These are phyloP conservation scores for Canna indica DNA, from an alignment of 176 grass and related monocot genomes.

Conservation along the genomic window DNA sequence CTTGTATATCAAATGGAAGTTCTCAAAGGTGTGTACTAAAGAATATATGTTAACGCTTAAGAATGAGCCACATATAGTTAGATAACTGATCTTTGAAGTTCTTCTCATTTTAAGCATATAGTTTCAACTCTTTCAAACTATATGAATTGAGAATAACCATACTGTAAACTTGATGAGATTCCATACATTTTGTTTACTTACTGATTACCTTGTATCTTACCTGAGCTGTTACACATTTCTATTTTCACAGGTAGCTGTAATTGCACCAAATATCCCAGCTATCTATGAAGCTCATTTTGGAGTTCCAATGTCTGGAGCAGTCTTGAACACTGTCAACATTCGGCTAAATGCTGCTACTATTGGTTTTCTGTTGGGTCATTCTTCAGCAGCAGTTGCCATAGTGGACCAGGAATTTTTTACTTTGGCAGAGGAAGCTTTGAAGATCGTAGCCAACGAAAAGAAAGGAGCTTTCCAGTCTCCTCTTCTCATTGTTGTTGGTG, in stretches of 20 bases:
- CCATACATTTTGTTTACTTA: too few relatives aligned
- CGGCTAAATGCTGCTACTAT: slow-evolving; percentile 63
- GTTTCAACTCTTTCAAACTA: too few relatives aligned
- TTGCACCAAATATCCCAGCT: slow-evolving; percentile 82
- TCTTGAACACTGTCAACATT: slow-evolving; percentile 68
- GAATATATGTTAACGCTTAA: too few relatives aligned
- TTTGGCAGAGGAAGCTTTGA: slow-evolving; percentile 66
- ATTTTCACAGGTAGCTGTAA: slow-evolving; percentile 57
- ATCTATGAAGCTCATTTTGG: slow-evolving; percentile 86
- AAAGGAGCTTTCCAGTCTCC: slow-evolving; percentile 47
- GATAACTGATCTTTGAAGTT: too few relatives aligned
- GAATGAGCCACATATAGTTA: too few relatives aligned
- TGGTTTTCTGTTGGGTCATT: slow-evolving; percentile 78
- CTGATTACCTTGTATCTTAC: too few relatives aligned
- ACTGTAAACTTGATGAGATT: too few relatives aligned
- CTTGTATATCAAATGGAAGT: too few relatives aligned
- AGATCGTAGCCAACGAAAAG: slow-evolving; percentile 48
- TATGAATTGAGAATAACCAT: too few relatives aligned
- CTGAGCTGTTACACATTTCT: not conserved
- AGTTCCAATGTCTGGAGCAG: slow-evolving; percentile 80
- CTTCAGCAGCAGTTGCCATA: slow-evolving; percentile 56
- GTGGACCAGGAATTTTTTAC: slow-evolving; percentile 85
- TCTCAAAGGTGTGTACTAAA: too few relatives aligned
- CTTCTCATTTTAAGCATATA: too few relatives aligned
- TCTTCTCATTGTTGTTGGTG: slow-evolving; percentile 47